phyloP scores from a whole-genome alignment of 1,284 basidiomycete species.

The Phlebopus sp. region DNA sequence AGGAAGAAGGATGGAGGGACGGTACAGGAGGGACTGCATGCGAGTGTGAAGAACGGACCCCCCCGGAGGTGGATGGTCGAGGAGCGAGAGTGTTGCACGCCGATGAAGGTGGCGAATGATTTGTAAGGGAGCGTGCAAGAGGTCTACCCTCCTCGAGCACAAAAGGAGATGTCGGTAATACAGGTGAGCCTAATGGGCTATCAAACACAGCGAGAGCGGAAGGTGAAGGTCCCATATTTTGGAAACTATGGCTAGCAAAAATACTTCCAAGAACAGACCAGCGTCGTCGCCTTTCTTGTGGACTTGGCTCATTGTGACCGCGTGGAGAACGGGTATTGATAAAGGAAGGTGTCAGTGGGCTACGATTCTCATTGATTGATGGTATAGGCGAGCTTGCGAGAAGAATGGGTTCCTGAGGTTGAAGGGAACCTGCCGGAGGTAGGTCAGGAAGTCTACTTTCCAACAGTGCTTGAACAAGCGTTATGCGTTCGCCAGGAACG shows the following conservation, averaged over 20 bases:
- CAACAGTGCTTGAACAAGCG: constrained; percentile 65
- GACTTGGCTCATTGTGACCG: constrained; percentile 28
- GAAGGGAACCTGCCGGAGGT: constrained; percentile 65
- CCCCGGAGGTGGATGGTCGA: constrained; percentile 27
- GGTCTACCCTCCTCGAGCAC: constrained; percentile 18
- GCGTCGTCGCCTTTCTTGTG: constrained; percentile 28
- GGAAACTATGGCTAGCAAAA: constrained; percentile 28
- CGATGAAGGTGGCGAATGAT: constrained; percentile 14
- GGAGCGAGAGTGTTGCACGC: constrained; percentile 6
- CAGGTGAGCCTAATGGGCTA: constrained; percentile 16
- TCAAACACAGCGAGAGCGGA: constrained; percentile 21
- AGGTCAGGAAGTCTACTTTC: constrained; percentile 75
- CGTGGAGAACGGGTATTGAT: constrained; percentile 42
- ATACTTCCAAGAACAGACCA: constrained; percentile 50
- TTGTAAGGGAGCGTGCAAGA: constrained; percentile 26
- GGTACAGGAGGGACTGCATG: constrained; percentile 28
- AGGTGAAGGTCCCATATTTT: constrained; percentile 28
- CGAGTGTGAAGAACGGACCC: constrained; percentile 5
- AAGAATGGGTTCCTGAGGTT: constrained; percentile 65
- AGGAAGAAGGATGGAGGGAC: constrained; percentile 36
- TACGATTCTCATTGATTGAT: constrained; percentile 39
- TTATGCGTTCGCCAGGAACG: constrained; percentile 51
- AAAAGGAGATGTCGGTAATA: constrained; percentile 10
- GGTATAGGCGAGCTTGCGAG: constrained; percentile 42
- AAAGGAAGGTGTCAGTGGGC: constrained; percentile 45